These are phyloP conservation scores for Moesziomyces sp. DNA, from an alignment of 1,284 basidiomycete genomes.

Conservation along the genomic window DNA sequence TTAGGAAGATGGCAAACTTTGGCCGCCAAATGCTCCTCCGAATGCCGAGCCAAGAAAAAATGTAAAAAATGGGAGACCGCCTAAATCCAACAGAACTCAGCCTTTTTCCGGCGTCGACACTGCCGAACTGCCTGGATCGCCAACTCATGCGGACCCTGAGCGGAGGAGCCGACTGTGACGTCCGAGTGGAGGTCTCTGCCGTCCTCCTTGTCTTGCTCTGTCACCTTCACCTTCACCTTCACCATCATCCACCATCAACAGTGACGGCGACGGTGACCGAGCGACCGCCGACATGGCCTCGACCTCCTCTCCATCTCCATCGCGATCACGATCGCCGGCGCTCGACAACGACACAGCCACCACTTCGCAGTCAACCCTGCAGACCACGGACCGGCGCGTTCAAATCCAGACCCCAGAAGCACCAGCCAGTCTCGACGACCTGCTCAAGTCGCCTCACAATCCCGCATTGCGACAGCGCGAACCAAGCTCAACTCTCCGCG, in stretches of 20 bases:
- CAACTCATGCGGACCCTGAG: too few relatives aligned
- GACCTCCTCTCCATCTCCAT: constrained; percentile 8
- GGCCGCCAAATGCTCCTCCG: constrained; percentile 10
- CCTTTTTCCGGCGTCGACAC: too few relatives aligned
- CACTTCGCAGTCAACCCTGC: constrained; percentile 17
- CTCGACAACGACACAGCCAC: constrained; percentile 8
- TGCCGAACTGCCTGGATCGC: too few relatives aligned
- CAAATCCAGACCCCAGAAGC: constrained; percentile 38
- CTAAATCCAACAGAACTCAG: constrained; percentile 16
- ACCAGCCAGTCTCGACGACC: constrained; percentile 39
- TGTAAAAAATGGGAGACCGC: neutral
- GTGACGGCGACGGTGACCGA: too few relatives aligned
- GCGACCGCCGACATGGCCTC: constrained; percentile 13
- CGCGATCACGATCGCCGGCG: neutral
- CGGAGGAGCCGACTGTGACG: constrained; percentile 12
- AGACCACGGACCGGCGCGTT: constrained; percentile 1
- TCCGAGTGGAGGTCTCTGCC: neutral
- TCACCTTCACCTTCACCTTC: too few relatives aligned
- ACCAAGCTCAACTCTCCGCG: constrained; percentile 25
- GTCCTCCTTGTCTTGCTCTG: neutral
- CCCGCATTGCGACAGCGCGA: constrained; percentile 12
- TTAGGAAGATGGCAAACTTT: constrained; percentile 17
- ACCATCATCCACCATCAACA: too few relatives aligned
- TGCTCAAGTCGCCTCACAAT: constrained; percentile 45
- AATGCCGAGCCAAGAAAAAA: constrained; percentile 18